These are phyloP conservation scores for Suaeda aralocaspica DNA, from an alignment of 148 eudicot species.

Conservation along the genomic window DNA sequence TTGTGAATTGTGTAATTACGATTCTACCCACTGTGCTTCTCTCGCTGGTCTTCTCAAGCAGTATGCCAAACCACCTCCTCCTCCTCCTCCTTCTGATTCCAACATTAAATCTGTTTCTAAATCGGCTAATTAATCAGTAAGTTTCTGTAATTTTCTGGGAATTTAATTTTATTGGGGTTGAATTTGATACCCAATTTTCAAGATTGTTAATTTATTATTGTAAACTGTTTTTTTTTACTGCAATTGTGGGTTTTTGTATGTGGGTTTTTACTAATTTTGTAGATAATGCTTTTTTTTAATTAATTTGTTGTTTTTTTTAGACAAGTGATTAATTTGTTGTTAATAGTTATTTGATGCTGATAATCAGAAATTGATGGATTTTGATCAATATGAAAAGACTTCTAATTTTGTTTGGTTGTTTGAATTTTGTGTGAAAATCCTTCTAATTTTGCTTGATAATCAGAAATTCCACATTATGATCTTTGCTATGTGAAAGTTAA, in stretches of 20 bases:
- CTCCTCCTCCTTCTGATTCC: too few relatives aligned
- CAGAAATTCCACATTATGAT: background rate
- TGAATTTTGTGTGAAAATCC: background rate
- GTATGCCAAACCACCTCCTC: background rate
- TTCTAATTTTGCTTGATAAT: background rate
- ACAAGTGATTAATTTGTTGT: too few relatives aligned
- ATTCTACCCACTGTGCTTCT: constrained; percentile 87
- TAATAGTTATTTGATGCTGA: background rate
- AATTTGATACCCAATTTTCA: too few relatives aligned
- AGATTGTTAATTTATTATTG: background rate
- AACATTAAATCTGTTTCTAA: too few relatives aligned
- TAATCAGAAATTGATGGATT: background rate
- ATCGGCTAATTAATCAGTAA: too few relatives aligned
- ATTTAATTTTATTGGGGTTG: too few relatives aligned
- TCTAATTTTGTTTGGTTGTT: background rate
- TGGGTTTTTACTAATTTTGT: constrained; percentile 1
- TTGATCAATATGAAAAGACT: background rate
- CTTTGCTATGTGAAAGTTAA: background rate
- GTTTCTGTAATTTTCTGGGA: background rate
- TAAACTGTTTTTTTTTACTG: background rate
- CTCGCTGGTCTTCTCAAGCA: constrained; percentile 73
- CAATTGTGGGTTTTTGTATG: background rate
- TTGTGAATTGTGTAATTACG: constrained; percentile 61
- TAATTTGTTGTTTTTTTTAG: too few relatives aligned
- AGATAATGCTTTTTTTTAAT: too few relatives aligned